A percentile compares a stretch with the other conserved stretches of the same genome.
phyloP scores from a whole-genome alignment of 768 basidiomycete species.

The Gymnopilus dilepis region DNA sequence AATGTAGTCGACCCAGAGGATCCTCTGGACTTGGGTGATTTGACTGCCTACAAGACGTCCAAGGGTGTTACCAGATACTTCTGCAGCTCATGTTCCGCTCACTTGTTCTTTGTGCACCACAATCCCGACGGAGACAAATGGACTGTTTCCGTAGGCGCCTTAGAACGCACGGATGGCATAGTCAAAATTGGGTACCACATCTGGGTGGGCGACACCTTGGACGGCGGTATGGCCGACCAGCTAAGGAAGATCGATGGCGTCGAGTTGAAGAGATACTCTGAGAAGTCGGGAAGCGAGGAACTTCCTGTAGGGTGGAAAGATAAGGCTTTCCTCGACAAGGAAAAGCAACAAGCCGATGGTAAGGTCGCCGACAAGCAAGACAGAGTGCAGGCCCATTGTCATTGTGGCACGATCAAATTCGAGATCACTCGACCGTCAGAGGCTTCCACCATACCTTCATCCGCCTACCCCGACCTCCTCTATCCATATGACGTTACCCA shows the following conservation, averaged over 20 bases:
- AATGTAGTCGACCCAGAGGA: slow-evolving; percentile 17
- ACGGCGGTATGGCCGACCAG: slow-evolving; percentile 38
- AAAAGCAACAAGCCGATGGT: not conserved
- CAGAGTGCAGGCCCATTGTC: slow-evolving; percentile 30
- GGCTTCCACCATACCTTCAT: slow-evolving; percentile 24
- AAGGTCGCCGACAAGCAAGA: slow-evolving; percentile 7
- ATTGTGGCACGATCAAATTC: slow-evolving; percentile 32
- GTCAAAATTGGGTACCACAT: slow-evolving; percentile 29
- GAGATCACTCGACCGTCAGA: slow-evolving; percentile 30
- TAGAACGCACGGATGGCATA: slow-evolving; percentile 34
- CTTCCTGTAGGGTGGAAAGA: slow-evolving; percentile 31
- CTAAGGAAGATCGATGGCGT: slow-evolving; percentile 22
- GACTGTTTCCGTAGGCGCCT: slow-evolving; percentile 31
- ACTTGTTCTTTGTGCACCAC: slow-evolving; percentile 27
- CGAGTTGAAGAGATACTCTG: slow-evolving; percentile 25
- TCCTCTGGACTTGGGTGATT: slow-evolving; percentile 25
- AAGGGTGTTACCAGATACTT: slow-evolving; percentile 30
- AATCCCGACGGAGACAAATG: slow-evolving; percentile 21
- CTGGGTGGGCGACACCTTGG: slow-evolving; percentile 35
- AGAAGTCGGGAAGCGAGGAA: slow-evolving; percentile 21
- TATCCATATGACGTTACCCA: slow-evolving; percentile 27
- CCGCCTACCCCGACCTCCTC: slow-evolving; percentile 35
- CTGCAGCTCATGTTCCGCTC: slow-evolving; percentile 35
- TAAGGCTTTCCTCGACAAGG: not conserved
- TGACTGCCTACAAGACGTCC: slow-evolving; percentile 30